phyloP scores from a whole-genome alignment of 352 stramenopile species.

The Chrysophaeum taylorii region DNA sequence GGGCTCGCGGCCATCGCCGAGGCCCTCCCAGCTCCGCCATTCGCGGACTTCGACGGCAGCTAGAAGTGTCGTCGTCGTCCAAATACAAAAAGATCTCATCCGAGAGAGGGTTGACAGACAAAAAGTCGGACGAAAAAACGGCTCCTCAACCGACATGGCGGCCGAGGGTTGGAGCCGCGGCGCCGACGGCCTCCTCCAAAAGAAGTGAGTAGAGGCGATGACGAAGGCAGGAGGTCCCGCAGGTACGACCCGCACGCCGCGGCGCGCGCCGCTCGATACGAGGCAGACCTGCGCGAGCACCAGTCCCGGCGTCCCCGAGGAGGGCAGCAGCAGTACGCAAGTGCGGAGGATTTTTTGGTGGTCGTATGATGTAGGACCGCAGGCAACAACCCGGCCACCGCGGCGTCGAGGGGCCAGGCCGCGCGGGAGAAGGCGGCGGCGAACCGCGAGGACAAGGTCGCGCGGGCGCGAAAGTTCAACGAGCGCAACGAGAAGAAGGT shows the following conservation, averaged over 20 bases:
- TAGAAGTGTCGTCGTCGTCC: too few species aligned
- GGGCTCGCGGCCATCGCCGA: too few species aligned
- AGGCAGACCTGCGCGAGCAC: neutral
- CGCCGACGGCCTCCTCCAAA: neutral
- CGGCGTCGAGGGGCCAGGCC: neutral
- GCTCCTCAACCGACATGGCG: too few species aligned
- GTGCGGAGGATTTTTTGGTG: neutral
- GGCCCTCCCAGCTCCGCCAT: too few species aligned
- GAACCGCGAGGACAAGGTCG: neutral
- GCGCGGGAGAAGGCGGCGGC: neutral
- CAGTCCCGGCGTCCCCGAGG: neutral
- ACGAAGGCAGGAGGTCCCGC: too few species aligned
- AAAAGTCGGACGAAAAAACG: too few species aligned
- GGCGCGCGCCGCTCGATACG: neutral
- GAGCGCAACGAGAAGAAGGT: neutral
- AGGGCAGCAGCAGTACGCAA: neutral
- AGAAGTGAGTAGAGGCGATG: too few species aligned
- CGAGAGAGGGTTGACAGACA: too few species aligned
- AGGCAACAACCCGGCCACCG: neutral
- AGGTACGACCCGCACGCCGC: neutral
- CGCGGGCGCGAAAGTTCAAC: slow-evolving; percentile 6
- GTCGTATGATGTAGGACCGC: neutral
- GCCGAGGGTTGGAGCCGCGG: neutral
- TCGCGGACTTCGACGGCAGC: too few species aligned
- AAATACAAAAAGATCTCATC: too few species aligned